Conservation (phyloP, 2,329 filamentous ascomycete species). For the Neonectria faginata region DNA sequence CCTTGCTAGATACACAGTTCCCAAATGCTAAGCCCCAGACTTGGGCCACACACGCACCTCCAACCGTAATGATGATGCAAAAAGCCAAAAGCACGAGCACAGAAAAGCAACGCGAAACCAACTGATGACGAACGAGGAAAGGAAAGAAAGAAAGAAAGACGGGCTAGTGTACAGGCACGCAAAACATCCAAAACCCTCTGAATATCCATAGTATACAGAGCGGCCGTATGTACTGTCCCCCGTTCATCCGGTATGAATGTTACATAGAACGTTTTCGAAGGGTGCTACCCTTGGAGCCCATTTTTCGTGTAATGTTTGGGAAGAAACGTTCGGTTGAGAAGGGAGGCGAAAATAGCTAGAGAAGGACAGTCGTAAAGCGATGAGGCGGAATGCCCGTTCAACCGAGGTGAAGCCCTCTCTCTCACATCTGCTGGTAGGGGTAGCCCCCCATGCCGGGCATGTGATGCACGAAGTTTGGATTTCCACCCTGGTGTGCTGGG, state of each 20-base stretch:
- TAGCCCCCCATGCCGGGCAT: conserved; percentile 48
- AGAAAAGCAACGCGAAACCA: conserved; percentile 19
- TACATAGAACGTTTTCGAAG: conserved; percentile 27
- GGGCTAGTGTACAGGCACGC: conserved; percentile 41
- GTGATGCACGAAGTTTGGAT: conserved; percentile 41
- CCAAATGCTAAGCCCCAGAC: conserved; percentile 11
- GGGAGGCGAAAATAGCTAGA: not conserved
- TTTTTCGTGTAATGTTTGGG: conserved; percentile 25
- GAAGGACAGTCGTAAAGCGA: conserved; percentile 3
- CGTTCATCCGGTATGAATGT: conserved; percentile 26
- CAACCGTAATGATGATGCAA: conserved; percentile 17
- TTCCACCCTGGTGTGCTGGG: conserved; percentile 39
- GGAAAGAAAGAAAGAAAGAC: conserved; percentile 14
- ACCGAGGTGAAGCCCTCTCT: not conserved
- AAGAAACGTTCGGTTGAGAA: conserved; percentile 13
- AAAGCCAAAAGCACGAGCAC: conserved; percentile 15
- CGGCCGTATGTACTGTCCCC: conserved; percentile 38
- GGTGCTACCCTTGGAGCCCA: conserved; percentile 10
- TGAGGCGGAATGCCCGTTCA: not conserved
- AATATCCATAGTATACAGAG: conserved; percentile 41
- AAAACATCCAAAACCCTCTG: conserved; percentile 42
- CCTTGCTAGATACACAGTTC: conserved; percentile 18
- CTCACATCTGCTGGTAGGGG: conserved; percentile 38
- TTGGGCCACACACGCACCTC: conserved; percentile 9
- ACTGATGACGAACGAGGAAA: conserved; percentile 8